Evolutionary conservation across 148 eudicot genomes (phyloP).

Genomic region (Persicaria maculosa): DNA sequence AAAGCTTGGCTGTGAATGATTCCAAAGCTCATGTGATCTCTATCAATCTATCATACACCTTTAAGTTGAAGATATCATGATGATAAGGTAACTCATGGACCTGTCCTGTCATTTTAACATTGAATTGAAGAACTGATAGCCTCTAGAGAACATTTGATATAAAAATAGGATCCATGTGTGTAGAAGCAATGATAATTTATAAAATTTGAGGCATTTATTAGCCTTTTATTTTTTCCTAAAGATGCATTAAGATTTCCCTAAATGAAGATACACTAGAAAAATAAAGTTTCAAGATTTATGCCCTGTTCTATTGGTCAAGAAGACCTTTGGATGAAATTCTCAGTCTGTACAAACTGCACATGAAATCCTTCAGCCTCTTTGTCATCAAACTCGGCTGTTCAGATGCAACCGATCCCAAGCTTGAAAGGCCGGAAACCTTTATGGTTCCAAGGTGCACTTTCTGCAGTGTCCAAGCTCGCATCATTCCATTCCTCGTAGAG

Average conservation of each 20-base stretch:
- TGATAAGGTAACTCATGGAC: background rate
- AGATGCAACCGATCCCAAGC: background rate
- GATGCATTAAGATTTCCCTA: background rate
- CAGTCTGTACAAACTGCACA: background rate
- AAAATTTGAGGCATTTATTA: background rate
- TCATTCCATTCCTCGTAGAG: background rate
- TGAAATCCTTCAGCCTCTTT: background rate
- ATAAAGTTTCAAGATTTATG: too few species aligned
- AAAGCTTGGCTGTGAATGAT: conserved; percentile 37
- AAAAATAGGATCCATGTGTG: background rate
- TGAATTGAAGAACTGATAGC: background rate
- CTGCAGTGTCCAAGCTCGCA: background rate
- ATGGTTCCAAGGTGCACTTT: background rate
- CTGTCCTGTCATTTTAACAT: background rate
- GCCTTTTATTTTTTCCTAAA: background rate
- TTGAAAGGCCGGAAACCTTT: background rate
- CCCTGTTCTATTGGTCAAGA: too few species aligned
- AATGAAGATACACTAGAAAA: too few species aligned
- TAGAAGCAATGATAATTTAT: background rate
- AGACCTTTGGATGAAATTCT: background rate
- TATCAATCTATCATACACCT: too few species aligned
- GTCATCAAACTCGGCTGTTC: background rate
- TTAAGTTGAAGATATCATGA: background rate
- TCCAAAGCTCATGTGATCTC: background rate
- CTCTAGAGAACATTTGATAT: background rate